Evolutionary conservation across 352 stramenopile genomes (phyloP).

Genomic region (Phytophthora meadii): DNA sequence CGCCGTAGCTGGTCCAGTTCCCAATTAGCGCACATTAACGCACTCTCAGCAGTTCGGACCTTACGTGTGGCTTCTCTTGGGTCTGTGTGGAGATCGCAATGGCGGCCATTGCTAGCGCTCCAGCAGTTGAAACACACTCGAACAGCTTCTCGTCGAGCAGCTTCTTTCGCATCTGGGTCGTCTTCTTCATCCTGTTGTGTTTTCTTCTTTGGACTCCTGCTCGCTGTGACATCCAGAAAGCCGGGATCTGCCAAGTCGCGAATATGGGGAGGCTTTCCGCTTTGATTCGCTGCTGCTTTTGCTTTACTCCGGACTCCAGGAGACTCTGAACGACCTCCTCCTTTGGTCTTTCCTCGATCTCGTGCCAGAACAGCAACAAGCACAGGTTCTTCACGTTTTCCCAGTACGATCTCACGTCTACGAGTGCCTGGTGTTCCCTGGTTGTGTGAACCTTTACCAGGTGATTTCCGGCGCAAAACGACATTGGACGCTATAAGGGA

Average conservation of each 20-base stretch:
- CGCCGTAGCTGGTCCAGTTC: constrained; percentile 87
- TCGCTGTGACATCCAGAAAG: constrained; percentile 52
- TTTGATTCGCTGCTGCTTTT: constrained; percentile 22
- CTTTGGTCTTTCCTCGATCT: constrained; percentile 28
- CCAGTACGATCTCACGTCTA: constrained; percentile 67
- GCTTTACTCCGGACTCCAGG: constrained; percentile 23
- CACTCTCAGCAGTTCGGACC: constrained; percentile 67
- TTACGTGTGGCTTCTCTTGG: constrained; percentile 53
- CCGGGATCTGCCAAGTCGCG: constrained; percentile 79
- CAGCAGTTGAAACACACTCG: constrained; percentile 94
- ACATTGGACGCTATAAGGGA: constrained; percentile 85
- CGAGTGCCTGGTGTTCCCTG: constrained; percentile 16
- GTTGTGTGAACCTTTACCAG: constrained; percentile 20
- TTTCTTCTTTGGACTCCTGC: constrained; percentile 9
- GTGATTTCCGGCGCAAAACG: constrained; percentile 61
- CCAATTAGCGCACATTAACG: constrained; percentile 94
- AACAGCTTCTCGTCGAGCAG: constrained; percentile 23
- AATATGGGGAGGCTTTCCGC: constrained; percentile 58
- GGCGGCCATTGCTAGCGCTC: constrained; percentile 87
- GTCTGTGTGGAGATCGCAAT: constrained; percentile 74
- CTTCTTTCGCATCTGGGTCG: constrained; percentile 19
- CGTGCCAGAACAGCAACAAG: constrained; percentile 66
- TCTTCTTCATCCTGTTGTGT: constrained; percentile 11
- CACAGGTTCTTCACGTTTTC: constrained; percentile 62
- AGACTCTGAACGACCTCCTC: constrained; percentile 1